These are phyloP conservation scores for Cyclotella cryptica DNA, from an alignment of 108 stramenopile genomes.

Conservation along the genomic window DNA sequence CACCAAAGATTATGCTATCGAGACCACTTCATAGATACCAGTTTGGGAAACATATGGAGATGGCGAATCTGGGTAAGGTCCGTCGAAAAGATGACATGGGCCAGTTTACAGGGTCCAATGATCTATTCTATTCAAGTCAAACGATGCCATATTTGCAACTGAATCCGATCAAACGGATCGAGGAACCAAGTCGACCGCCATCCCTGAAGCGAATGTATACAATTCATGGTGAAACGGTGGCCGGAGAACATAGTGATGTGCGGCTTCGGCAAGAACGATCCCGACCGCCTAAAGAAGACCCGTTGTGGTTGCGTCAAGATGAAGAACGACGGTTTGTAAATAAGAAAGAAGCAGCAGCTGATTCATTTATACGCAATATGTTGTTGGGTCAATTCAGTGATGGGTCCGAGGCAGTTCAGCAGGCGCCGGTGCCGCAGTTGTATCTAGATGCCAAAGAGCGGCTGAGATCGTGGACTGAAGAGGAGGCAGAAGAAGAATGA, in stretches of 20 bases:
- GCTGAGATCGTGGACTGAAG: conserved; percentile 21
- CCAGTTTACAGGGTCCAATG: conserved; percentile 66
- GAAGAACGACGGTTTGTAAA: conserved; percentile 46
- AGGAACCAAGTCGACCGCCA: conserved; percentile 40
- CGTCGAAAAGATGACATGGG: conserved; percentile 66
- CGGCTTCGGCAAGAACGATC: conserved; percentile 69
- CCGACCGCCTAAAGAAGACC: conserved; percentile 86
- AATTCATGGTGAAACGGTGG: conserved; percentile 28
- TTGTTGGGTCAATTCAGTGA: conserved; percentile 53
- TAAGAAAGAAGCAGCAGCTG: conserved; percentile 27
- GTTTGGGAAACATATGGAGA: conserved; percentile 57
- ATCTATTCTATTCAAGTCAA: conserved; percentile 64
- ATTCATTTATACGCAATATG: conserved; percentile 47
- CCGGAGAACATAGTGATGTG: conserved; percentile 10
- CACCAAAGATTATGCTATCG: conserved; percentile 6
- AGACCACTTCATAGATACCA: conserved; percentile 80
- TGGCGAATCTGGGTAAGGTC: conserved; percentile 63
- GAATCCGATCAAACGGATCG: conserved; percentile 5
- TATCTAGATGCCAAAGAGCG: conserved; percentile 48
- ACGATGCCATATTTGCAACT: not conserved
- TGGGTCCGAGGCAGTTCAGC: conserved; percentile 53
- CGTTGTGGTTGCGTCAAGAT: conserved; percentile 78
- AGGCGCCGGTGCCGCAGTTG: conserved; percentile 52
- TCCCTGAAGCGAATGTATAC: conserved; percentile 57
- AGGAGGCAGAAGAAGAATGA: not conserved